phyloP scores from a whole-genome alignment of 305 asterid genomes.

The Solanum chacoense region DNA sequence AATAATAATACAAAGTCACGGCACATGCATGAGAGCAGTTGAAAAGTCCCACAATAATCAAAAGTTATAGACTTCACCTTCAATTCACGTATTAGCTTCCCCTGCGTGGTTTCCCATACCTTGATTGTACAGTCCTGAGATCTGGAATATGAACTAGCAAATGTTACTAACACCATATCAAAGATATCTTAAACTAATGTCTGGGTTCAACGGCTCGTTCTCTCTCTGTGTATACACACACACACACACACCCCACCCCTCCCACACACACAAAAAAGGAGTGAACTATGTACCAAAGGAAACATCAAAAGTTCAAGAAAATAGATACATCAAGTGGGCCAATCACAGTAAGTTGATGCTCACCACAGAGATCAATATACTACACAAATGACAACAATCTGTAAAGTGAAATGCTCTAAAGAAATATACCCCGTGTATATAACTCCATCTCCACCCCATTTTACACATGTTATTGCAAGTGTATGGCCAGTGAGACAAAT shows the following conservation, averaged over 20 bases:
- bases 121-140: slow-evolving; percentile 95
- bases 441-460: slow-evolving; percentile 97
- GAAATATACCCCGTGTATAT: slow-evolving; percentile 79
- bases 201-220: not conserved
- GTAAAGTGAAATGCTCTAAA: not conserved
- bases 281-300: not conserved
- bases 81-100: slow-evolving; percentile 83
- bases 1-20: not conserved
- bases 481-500: slow-evolving; percentile 80
- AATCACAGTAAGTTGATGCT: not conserved
- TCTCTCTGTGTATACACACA: not conserved
- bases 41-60: not conserved
- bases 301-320: not conserved
- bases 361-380: not conserved
- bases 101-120: slow-evolving; percentile 87
- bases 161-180: not conserved
- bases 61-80: slow-evolving; percentile 38
- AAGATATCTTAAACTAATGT: not conserved
- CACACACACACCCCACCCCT: not conserved
- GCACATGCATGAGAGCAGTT: not conserved
- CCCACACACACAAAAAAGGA: not conserved
- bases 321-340: not conserved
- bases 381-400: not conserved
- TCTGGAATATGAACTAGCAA: slow-evolving; percentile 29
- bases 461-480: slow-evolving; percentile 90